These are phyloP conservation scores for Penicillium sp. DNA, from an alignment of 2,329 filamentous ascomycete species.

Conservation along the genomic window DNA sequence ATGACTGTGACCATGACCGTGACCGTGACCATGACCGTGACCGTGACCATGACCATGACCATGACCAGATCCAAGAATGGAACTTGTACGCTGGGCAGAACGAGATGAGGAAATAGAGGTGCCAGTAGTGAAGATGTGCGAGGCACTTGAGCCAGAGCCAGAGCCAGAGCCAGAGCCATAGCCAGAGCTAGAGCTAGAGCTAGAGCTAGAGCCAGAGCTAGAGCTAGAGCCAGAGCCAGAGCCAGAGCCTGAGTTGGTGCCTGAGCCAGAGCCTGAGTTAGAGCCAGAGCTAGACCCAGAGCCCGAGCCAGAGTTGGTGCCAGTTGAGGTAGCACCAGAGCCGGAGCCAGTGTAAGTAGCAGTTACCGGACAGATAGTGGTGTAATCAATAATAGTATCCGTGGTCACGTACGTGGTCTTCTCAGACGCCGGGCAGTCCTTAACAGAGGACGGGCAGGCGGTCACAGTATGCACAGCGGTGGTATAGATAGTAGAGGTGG, in stretches of 20 bases:
- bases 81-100: not conserved
- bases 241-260: not conserved
- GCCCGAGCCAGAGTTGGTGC: not conserved
- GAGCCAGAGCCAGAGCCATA: not conserved
- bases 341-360: not conserved
- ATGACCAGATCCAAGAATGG: not conserved
- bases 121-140: no score
- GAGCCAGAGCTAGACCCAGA: not conserved
- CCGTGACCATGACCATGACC: no score
- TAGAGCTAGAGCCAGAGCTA: not conserved
- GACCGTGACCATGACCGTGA: no score
- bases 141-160: not conserved
- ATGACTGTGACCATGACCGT: no score
- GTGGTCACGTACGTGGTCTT: constrained; percentile 2
- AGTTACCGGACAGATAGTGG: constrained; percentile 1
- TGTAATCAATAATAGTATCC: not conserved
- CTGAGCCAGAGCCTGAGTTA: not conserved
- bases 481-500: not conserved
- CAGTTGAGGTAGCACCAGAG: not conserved
- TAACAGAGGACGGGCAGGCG: not conserved
- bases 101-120: not conserved
- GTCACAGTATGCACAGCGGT: not conserved
- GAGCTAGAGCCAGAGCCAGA: not conserved
- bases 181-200: not conserved
- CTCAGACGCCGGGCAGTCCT: not conserved